A percentile compares a stretch with the other conserved stretches of the same genome.
phyloP scores from a whole-genome alignment of 1,139 yeast species.

The Sugiyamaella pinicola region DNA sequence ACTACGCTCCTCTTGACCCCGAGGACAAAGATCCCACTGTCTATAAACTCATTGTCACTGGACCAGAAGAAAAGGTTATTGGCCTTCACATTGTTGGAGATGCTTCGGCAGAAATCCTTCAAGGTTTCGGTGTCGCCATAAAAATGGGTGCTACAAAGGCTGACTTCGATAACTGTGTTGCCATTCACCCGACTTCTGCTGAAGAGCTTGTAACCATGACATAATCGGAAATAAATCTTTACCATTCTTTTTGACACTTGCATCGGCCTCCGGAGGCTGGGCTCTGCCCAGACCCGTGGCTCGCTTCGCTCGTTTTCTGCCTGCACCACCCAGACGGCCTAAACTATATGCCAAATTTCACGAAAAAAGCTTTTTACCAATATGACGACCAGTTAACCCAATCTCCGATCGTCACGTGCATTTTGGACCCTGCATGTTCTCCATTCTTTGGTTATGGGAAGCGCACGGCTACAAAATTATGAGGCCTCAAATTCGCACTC shows the following conservation, averaged over 20 bases:
- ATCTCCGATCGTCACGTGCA: too few species aligned
- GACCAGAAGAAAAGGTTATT: constrained; percentile 87
- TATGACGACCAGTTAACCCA: too few species aligned
- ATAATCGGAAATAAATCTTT: constrained; percentile 38
- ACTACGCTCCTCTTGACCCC: constrained; percentile 69
- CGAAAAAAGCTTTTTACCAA: too few species aligned
- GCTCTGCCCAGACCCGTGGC: constrained; percentile 5
- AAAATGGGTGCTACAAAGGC: constrained; percentile 93
- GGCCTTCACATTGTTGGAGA: constrained; percentile 95
- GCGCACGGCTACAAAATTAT: too few species aligned
- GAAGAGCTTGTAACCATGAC: constrained; percentile 93
- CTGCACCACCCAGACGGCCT: too few species aligned
- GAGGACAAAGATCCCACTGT: constrained; percentile 85
- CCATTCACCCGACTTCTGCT: constrained; percentile 97
- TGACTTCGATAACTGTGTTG: constrained; percentile 93
- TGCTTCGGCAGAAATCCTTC: constrained; percentile 84
- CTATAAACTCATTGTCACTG: constrained; percentile 78
- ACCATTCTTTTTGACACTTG: neutral
- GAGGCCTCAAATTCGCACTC: too few species aligned
- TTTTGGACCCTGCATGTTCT: too few species aligned
- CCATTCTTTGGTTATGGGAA: too few species aligned
- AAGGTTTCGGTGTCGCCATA: constrained; percentile 97
- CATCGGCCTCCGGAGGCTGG: constrained; percentile 11
- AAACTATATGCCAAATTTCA: too few species aligned
- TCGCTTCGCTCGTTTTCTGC: neutral